These are phyloP conservation scores for Physcia stellaris DNA, from an alignment of 495 filamentous ascomycete species.

Conservation along the genomic window DNA sequence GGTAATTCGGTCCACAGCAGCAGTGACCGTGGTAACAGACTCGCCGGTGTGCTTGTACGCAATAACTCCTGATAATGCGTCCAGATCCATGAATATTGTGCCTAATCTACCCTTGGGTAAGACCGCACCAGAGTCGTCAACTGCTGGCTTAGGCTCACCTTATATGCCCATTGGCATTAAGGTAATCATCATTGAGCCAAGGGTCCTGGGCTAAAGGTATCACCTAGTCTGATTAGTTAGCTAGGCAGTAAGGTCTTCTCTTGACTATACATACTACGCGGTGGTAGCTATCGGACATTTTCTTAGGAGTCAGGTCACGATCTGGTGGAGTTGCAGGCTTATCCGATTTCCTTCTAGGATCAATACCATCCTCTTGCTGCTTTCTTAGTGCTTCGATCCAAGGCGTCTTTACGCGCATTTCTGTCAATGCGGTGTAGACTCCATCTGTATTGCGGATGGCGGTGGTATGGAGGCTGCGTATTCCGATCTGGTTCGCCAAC, in stretches of 20 bases:
- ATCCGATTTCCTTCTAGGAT: slow-evolving; percentile 13
- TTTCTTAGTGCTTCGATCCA: slow-evolving; percentile 55
- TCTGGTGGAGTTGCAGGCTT: slow-evolving; percentile 21
- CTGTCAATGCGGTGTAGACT: slow-evolving; percentile 35
- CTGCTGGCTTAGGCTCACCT: slow-evolving; percentile 22
- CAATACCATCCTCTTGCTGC: slow-evolving; percentile 29
- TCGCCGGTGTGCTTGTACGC: slow-evolving; percentile 76
- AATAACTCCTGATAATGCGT: slow-evolving; percentile 67
- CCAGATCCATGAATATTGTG: slow-evolving; percentile 67
- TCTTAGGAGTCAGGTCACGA: slow-evolving; percentile 43
- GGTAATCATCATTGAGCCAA: slow-evolving; percentile 56
- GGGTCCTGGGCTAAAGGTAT: slow-evolving; percentile 55
- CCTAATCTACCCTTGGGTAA: slow-evolving; percentile 35
- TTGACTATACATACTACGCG: slow-evolving; percentile 34
- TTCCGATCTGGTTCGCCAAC: no score
- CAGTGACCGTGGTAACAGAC: slow-evolving; percentile 64
- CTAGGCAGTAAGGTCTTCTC: background rate
- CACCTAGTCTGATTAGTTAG: slow-evolving; percentile 28
- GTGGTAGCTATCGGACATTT: slow-evolving; percentile 52
- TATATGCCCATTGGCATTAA: slow-evolving; percentile 53
- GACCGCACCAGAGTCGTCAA: slow-evolving; percentile 3
- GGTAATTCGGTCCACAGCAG: slow-evolving; percentile 66
- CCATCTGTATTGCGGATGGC: no score
- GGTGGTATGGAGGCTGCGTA: no score
- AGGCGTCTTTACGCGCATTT: slow-evolving; percentile 47